These are phyloP conservation scores for Ophiobolus disseminans DNA, from an alignment of 2,329 filamentous ascomycete species.

Conservation along the genomic window DNA sequence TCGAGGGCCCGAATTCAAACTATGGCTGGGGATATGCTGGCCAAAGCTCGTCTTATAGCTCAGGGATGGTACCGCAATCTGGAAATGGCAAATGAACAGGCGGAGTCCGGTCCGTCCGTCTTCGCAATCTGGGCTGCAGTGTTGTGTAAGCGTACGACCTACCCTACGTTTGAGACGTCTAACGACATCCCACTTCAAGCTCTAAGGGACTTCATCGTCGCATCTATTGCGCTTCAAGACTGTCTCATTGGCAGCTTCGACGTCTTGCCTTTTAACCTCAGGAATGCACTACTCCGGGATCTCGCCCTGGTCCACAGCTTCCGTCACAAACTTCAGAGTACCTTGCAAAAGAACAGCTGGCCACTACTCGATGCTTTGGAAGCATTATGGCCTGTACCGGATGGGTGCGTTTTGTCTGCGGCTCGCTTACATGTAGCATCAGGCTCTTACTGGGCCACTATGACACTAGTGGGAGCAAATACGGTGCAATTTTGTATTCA, in stretches of 20 bases:
- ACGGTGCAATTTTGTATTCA: slow-evolving; percentile 46
- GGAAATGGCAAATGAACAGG: slow-evolving; percentile 42
- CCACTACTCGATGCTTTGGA: slow-evolving; percentile 49
- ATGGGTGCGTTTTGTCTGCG: slow-evolving; percentile 5
- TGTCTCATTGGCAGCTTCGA: slow-evolving; percentile 51
- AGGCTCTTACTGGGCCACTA: slow-evolving; percentile 42
- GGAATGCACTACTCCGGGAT: slow-evolving; percentile 56
- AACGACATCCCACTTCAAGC: background rate
- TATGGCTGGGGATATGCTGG: slow-evolving; percentile 45
- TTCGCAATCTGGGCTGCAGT: slow-evolving; percentile 64
- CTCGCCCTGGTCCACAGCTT: slow-evolving; percentile 54
- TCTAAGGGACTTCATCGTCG: slow-evolving; percentile 46
- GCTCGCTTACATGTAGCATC: background rate
- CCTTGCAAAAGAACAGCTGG: slow-evolving; percentile 40
- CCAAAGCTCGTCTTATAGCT: slow-evolving; percentile 53
- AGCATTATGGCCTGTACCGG: slow-evolving; percentile 53
- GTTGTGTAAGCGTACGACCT: slow-evolving; percentile 59
- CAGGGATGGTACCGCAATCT: slow-evolving; percentile 61
- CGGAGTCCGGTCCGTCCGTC: background rate
- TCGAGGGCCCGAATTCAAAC: slow-evolving; percentile 15
- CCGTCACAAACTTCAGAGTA: slow-evolving; percentile 40
- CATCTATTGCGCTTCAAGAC: slow-evolving; percentile 58
- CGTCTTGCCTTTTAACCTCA: slow-evolving; percentile 43
- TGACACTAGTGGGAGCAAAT: background rate
- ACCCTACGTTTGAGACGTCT: background rate